These are phyloP conservation scores for Auricularia sp. DNA, from an alignment of 768 basidiomycete species.

Conservation along the genomic window DNA sequence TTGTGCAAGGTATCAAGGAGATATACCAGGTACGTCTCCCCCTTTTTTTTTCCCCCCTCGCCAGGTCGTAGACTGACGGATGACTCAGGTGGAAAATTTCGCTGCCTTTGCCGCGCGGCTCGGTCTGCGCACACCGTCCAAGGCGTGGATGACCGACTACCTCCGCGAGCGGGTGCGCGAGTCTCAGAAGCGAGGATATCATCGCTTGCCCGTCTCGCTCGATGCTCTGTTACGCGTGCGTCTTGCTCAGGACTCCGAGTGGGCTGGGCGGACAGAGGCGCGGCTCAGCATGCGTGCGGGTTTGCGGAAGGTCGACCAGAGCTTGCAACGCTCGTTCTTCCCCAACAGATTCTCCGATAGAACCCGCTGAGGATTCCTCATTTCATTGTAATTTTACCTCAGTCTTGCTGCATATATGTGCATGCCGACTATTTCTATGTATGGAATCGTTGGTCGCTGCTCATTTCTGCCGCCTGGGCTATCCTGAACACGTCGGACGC, in stretches of 20 bases:
- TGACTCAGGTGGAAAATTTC: neutral
- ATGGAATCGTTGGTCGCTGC: too few relatives aligned
- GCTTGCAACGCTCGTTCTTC: neutral
- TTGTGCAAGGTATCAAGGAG: neutral
- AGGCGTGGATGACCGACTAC: neutral
- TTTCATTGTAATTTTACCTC: too few relatives aligned
- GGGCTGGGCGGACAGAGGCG: neutral
- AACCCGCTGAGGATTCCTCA: neutral
- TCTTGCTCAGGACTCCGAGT: neutral
- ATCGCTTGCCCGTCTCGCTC: neutral
- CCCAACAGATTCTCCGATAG: neutral
- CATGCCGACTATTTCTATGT: too few relatives aligned
- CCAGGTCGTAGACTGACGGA: neutral
- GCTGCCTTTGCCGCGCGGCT: neutral
- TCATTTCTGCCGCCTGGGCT: too few relatives aligned
- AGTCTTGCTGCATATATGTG: too few relatives aligned
- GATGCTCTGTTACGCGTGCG: neutral
- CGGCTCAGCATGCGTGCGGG: neutral
- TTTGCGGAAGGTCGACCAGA: neutral
- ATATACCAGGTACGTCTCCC: neutral
- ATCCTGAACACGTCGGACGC: too few relatives aligned
- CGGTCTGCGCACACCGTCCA: neutral
- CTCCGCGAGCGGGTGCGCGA: neutral
- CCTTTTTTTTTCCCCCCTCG: neutral
- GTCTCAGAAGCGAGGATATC: neutral